These are phyloP conservation scores for Xerocomellus chrysenteron DNA, from an alignment of 768 basidiomycete genomes.

Conservation along the genomic window DNA sequence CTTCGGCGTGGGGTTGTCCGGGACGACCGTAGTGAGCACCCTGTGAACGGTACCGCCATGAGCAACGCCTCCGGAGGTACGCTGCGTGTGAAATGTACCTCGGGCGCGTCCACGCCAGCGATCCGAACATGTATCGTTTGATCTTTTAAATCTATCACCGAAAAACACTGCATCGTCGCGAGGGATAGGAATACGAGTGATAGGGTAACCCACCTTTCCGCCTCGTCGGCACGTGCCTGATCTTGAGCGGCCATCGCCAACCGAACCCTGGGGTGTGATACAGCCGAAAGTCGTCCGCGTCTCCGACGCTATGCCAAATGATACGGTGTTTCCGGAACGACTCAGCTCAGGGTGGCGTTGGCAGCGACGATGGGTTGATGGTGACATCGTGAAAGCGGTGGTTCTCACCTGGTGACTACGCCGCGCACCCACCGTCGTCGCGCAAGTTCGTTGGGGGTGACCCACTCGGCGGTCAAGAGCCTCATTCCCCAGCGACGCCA, in stretches of 20 bases:
- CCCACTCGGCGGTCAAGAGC: conserved; percentile 63
- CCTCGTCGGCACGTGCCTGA: conserved; percentile 59
- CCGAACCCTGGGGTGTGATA: conserved; percentile 83
- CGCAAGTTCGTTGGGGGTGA: conserved; percentile 61
- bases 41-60: conserved; percentile 41
- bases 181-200: background rate
- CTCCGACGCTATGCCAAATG: conserved; percentile 61
- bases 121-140: conserved; percentile 86
- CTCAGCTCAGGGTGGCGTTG: background rate
- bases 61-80: background rate
- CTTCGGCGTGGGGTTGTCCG: conserved; percentile 70
- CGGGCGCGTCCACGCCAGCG: conserved; percentile 91
- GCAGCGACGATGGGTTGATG: background rate
- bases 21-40: conserved; percentile 82
- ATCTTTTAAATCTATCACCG: conserved; percentile 60
- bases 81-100: conserved; percentile 45
- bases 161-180: background rate
- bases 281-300: conserved; percentile 81
- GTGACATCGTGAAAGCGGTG: background rate
- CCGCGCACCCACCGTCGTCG: conserved; percentile 73
- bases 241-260: conserved; percentile 71
- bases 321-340: background rate
- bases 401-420: conserved; percentile 70
- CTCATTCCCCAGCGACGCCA: conserved; percentile 57
- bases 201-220: conserved; percentile 47